phyloP scores from a whole-genome alignment of 805 yeast genomes.

The Kockiozyma suomiensis region DNA sequence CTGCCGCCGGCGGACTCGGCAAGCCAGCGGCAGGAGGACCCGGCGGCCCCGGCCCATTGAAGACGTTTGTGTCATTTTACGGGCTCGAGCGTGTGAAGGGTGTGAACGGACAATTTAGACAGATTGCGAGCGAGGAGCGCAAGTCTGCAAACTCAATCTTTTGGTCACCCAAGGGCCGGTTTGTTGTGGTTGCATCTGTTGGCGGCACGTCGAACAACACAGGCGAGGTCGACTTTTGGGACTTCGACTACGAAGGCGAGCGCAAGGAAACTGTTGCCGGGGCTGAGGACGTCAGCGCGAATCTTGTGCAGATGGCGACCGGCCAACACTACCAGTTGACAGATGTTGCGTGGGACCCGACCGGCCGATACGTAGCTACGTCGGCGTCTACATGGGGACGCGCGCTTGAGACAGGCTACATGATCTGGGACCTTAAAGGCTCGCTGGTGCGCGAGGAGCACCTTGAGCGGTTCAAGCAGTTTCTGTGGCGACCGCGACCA shows the following conservation, averaged over 20 bases:
- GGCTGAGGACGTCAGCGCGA: conserved; percentile 55
- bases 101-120: conserved; percentile 59
- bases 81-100: conserved; percentile 70
- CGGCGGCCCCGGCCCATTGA: conserved; percentile 42
- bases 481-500: conserved; percentile 98
- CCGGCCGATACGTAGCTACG: conserved; percentile 86
- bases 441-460: conserved; percentile 70
- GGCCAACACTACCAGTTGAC: conserved; percentile 78
- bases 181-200: conserved; percentile 57
- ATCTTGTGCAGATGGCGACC: conserved; percentile 61
- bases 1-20: conserved; percentile 21
- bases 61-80: conserved; percentile 73
- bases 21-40: conserved; percentile 13
- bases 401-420: conserved; percentile 87
- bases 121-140: conserved; percentile 59
- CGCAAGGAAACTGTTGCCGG: conserved; percentile 42
- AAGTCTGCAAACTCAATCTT: conserved; percentile 70
- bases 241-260: conserved; percentile 79
- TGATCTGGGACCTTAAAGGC: conserved; percentile 83
- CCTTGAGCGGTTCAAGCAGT: conserved; percentile 81
- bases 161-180: conserved; percentile 95
- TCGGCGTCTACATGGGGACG: conserved; percentile 89
- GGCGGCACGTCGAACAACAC: conserved; percentile 53
- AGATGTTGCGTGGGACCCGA: conserved; percentile 89
- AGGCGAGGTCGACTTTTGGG: conserved; percentile 77